Conservation (phyloP, 2,329 filamentous ascomycete genomes). For the Ilyonectria sp. region DNA sequence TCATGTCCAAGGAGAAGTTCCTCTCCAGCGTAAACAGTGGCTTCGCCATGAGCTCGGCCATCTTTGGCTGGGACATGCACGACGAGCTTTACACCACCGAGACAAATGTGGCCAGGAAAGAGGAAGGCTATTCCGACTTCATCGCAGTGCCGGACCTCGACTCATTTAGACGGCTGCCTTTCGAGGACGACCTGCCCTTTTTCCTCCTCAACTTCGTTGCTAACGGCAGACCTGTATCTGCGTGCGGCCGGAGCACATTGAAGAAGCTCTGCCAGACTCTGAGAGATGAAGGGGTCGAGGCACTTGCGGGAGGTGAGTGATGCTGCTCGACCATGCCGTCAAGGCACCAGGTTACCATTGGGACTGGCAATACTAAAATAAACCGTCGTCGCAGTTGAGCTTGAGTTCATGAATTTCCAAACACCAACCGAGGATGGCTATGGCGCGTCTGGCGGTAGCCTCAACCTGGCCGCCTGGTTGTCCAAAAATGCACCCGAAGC, state of each 20-base stretch:
- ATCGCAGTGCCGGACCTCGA: constrained; percentile 80
- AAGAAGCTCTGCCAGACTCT: constrained; percentile 55
- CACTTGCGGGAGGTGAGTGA: constrained; percentile 79
- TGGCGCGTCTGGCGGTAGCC: constrained; percentile 54
- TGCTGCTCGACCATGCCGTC: no score
- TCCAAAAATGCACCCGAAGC: constrained; percentile 73
- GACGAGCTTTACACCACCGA: constrained; percentile 84
- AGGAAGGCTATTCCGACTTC: constrained; percentile 84
- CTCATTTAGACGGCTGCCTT: constrained; percentile 62
- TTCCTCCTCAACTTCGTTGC: constrained; percentile 83
- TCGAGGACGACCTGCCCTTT: constrained; percentile 83
- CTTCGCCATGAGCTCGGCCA: constrained; percentile 89
- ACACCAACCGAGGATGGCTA: constrained; percentile 48
- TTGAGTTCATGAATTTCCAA: constrained; percentile 74
- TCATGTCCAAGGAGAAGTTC: constrained; percentile 89
- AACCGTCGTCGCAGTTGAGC: constrained; percentile 72
- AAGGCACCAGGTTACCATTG: no score
- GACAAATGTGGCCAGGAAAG: constrained; percentile 82
- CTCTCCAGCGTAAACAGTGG: constrained; percentile 79
- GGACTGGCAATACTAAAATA: neutral
- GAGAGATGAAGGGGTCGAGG: constrained; percentile 73
- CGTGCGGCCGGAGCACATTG: constrained; percentile 80
- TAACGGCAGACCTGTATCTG: constrained; percentile 77
- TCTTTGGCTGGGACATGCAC: constrained; percentile 93
- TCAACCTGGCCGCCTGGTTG: constrained; percentile 77